Conservation (phyloP, 2,329 filamentous ascomycete genomes). For the Microcyclospora pomicola region DNA sequence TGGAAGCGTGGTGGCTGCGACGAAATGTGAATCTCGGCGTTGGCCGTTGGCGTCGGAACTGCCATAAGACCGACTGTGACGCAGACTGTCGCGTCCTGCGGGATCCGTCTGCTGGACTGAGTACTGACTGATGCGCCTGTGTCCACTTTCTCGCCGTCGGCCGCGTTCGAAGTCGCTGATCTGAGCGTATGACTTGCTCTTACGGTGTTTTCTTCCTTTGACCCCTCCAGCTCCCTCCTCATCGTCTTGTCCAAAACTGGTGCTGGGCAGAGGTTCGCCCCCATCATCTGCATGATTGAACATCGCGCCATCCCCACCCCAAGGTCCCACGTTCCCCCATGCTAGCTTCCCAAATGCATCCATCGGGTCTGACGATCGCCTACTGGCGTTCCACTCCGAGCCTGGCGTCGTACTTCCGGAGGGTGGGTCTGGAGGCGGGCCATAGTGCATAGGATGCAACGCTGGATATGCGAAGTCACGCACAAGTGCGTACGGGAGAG, state of each 20-base stretch:
- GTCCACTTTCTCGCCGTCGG: conserved; percentile 37
- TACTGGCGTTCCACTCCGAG: conserved; percentile 59
- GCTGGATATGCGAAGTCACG: conserved; percentile 88
- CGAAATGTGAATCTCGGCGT: conserved; percentile 41
- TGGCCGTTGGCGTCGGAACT: background rate
- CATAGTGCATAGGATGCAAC: conserved; percentile 81
- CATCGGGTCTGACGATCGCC: conserved; percentile 61
- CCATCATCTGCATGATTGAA: conserved; percentile 4
- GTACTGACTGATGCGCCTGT: conserved; percentile 30
- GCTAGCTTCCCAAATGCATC: conserved; percentile 8
- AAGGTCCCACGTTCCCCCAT: conserved; percentile 38
- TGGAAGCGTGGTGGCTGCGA: conserved; percentile 23
- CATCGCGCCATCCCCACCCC: conserved; percentile 23
- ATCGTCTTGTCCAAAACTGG: conserved; percentile 18
- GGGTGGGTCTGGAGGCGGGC: conserved; percentile 65
- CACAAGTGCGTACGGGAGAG: conserved; percentile 74
- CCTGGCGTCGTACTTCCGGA: conserved; percentile 75
- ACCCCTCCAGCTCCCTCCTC: conserved; percentile 5
- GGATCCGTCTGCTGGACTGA: conserved; percentile 12
- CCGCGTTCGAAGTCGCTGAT: conserved; percentile 62
- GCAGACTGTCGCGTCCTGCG: conserved; percentile 17
- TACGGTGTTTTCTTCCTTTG: conserved; percentile 19
- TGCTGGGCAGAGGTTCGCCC: conserved; percentile 20
- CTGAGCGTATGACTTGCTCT: conserved; percentile 63
- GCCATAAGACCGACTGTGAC: conserved; percentile 17